Base-by-base conservation (phyloP, 805 yeast species). In the Ogataea haglerorum region DNA sequence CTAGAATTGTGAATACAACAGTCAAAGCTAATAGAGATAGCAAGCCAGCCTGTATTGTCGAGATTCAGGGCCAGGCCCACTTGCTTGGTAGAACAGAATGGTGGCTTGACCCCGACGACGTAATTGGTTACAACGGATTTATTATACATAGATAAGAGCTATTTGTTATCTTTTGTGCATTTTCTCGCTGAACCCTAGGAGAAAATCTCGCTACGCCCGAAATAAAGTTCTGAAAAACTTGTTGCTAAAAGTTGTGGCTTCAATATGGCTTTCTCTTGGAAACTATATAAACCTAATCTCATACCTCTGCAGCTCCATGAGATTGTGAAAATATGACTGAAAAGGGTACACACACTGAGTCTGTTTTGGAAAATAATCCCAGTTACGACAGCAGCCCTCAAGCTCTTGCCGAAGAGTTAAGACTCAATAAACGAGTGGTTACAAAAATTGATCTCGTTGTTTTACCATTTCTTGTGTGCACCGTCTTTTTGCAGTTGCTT, bases 401-500 rank as follows among this genome's bases (percentile, higher is more conserved):
- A 7, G 25, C 28, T 6, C 38, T 52, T 13, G 52, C 49, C 3
- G 42, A 37, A 6, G 47, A 48, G 23, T 36, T 52, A 15, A 45
- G 38, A 22, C 40, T 52, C 19, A 53, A 53, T 36, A 49, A 40
- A 18, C 33, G 48, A 16, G 56, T 53, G 8, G 49, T 52, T 9
- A 34, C 38, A 10, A 56, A 54, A 40, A 56, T 56, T 18, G 58
- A 56, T 35, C 31, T 41, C 19, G 37, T 49, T 12, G 46, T 56
- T 8, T 38, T 56, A 8, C 60, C 60, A 7, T 48, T 56, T 23
- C 38, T 68, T 63, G 54, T 46, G 1, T 60, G 63, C 22, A 52
- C 61, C 4, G 50, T 53, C 21, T 52, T 52, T 22, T 42, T 50
- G 10, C 63, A 59, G 40, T 43, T 58, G 4, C 47, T 72, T 57